Evolutionary conservation across 805 yeast genomes (phyloP), one percentile per base, ranked within the genome.

Genomic region (Schizosaccharomyces octosporus): DNA sequence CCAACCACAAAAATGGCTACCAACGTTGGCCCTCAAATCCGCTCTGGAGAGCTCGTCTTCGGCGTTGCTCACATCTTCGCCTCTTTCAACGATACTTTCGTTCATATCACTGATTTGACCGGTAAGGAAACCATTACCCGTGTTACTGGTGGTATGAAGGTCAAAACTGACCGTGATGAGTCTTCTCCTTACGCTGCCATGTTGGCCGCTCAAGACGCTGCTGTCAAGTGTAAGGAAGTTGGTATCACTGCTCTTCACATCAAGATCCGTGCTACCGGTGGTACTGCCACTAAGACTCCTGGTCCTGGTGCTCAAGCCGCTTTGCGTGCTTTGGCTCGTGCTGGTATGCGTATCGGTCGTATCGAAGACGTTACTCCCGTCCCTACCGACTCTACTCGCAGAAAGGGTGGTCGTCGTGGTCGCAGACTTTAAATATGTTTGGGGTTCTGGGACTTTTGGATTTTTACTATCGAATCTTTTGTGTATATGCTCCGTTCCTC

Each of bases 351-450:
- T 84, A 93, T 93, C 70, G 99, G 99, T 73, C 88, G 99, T 81
- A 93, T 93, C 72, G 99, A 94, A 83, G 99, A 93, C 78, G 98
- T 93, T 71, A 93, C 99, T 71, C 98, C 98, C 78, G 89, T 93
- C 73, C 99, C 99, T 78, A 93, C 98, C 71, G 99, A 93, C 80
- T 89, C 97, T 73, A 94, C 98, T 78, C 93, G 99, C 85, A 65
- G 66, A 87, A 94, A 93, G 95, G 98, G 98, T 87, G 99, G 99
- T 87, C 93, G 98, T 83, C 89, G 99, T 84, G 99, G 99, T 90
- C 90, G 98, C 85, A 88, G 99, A 86, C 85, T 89, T 80, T 87
- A 78, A 79, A 61, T 58, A 17, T 41, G 21, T 36, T 61, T 17
- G 17, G 19, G 27, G 59, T 36, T 41, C 27, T 39, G 59, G 24